Conservation (phyloP, 2,329 filamentous ascomycete genomes). For the Zelopaecilomyces penicillatus region DNA sequence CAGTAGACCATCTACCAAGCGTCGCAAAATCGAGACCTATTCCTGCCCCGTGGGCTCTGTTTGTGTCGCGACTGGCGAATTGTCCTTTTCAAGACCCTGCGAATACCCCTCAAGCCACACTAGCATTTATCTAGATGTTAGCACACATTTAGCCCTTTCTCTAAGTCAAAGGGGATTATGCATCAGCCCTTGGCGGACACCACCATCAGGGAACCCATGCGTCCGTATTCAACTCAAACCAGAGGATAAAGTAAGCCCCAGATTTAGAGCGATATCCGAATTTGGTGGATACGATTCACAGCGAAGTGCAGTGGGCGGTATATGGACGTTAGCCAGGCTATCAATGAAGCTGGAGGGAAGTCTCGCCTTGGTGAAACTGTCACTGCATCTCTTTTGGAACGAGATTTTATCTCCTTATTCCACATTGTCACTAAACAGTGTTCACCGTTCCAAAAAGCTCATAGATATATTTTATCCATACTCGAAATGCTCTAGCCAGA, state of each 20-base stretch:
- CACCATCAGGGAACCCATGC: constrained; percentile 5
- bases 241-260: constrained; percentile 12
- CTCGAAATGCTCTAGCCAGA: background rate
- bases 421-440: constrained; percentile 18
- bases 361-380: constrained; percentile 22
- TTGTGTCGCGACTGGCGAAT: constrained; percentile 16
- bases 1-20: constrained; percentile 19
- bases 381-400: constrained; percentile 35
- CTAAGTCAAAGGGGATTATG: constrained; percentile 9
- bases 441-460: constrained; percentile 25
- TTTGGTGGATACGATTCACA: constrained; percentile 7
- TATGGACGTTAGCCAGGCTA: constrained; percentile 28
- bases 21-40: constrained; percentile 19
- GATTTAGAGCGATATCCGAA: constrained; percentile 12
- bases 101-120: constrained; percentile 4
- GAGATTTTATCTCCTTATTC: constrained; percentile 24
- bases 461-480: constrained; percentile 28
- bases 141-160: constrained; percentile 14
- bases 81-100: constrained; percentile 21
- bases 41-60: constrained; percentile 12
- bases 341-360: constrained; percentile 19
- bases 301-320: constrained; percentile 17
- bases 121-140: constrained; percentile 12
- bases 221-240: constrained; percentile 15
- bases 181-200: constrained; percentile 11